Evolutionary conservation across 202 grass and related monocot species (phyloP), one percentile per base, ranked within the genome.

Genomic region (Cymbopogon flexuosus): DNA sequence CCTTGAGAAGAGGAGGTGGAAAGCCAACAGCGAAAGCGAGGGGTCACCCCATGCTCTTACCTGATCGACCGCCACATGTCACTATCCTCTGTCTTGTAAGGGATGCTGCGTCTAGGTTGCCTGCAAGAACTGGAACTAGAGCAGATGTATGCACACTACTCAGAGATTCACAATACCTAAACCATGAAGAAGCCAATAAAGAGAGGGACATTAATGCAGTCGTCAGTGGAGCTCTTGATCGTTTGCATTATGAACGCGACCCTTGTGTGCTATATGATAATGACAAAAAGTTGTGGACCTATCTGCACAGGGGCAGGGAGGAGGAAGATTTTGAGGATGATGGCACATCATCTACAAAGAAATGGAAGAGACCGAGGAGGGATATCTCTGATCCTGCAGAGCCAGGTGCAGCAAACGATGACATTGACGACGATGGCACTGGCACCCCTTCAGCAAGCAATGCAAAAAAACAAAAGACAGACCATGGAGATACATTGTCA

Each of bases 261-360:
- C 96, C 96, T 65, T 99, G 92, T 60, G 96, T 99, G 36, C 87
- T 91, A 56, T 99, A 93, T 86, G 96, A 99, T 83, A 88, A 86
- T 83, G 96, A 99, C 79, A 96, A 92, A 83, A 99, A 99, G 72
- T 68, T 99, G 85, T 99, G 96, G 96, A 93, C 91, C 31, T 99
- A 99, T 83, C 88, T 99, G 58, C 96, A 99, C 79, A 96, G 87
- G 79, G 92, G 93, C 64, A 93, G 96, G 83, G 96, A 96, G 62
- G 96, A 99, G 84, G 96, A 99, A 82, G 96, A 99, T 91, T 99
- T 99, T 87, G 96, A 99, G 86, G 96, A 99, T 81, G 96, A 99
- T 81, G 96, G 96, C 24, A 99, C 96, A 14, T 96, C 92, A 35
- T 95, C 92, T 33, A 99, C 92, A 5, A 99, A 99, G 82, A 99